A percentile compares a stretch with the other conserved stretches of the same genome.
Evolutionary conservation across 495 filamentous ascomycete species (phyloP).

Genomic region (Hypoxylon crocopeplum): DNA sequence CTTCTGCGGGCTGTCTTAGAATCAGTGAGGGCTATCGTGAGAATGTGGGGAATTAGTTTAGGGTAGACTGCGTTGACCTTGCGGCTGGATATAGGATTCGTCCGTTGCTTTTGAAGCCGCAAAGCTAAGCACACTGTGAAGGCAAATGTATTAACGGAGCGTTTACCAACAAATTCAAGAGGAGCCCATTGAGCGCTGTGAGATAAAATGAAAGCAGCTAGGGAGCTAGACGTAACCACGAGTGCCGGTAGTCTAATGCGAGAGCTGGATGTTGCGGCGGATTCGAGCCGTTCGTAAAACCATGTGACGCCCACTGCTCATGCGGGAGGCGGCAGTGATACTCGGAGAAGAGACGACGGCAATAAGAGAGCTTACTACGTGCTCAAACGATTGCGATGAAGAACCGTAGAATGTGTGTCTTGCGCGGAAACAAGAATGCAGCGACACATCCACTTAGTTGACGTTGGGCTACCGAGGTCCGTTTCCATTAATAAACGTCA

Average conservation of each 20-base stretch:
- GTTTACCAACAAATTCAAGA: conserved; percentile 28
- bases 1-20: conserved; percentile 28
- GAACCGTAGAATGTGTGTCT: conserved; percentile 1
- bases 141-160: conserved; percentile 3
- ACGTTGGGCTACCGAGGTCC: conserved; percentile 13
- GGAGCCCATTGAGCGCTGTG: conserved; percentile 17
- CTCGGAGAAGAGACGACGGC: conserved; percentile 8
- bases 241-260: conserved; percentile 30
- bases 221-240: conserved; percentile 19
- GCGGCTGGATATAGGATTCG: conserved; percentile 21
- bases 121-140: conserved; percentile 22
- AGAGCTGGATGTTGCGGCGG: conserved; percentile 25
- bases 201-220: conserved; percentile 9
- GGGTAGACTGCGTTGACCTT: conserved; percentile 9
- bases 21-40: conserved; percentile 21
- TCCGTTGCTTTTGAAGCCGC: conserved; percentile 36
- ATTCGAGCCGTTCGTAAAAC: conserved; percentile 27
- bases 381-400: conserved; percentile 30
- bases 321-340: conserved; percentile 33
- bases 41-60: not conserved
- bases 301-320: conserved; percentile 27
- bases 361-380: conserved; percentile 1
- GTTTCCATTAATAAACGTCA: conserved; percentile 21
- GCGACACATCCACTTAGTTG: conserved; percentile 10
- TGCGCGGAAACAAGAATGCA: conserved; percentile 13